Evolutionary conservation across 2,329 filamentous ascomycete genomes (phyloP).

Genomic region (Colletotrichum caudatum): DNA sequence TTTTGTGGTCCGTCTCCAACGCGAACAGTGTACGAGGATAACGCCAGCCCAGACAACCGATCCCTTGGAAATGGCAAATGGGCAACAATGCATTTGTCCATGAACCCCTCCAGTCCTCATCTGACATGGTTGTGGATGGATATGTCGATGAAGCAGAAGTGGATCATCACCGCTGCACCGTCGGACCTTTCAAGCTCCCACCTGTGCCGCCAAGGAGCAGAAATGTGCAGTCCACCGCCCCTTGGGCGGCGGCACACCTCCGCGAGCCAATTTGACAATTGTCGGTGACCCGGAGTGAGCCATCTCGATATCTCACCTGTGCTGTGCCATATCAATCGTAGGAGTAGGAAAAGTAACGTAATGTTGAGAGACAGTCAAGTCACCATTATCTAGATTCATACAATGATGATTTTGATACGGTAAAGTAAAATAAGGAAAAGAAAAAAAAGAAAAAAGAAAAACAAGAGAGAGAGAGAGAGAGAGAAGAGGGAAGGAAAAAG

Average conservation of each 20-base stretch:
- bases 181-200: constrained; percentile 8
- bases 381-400: no score
- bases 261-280: constrained; percentile 16
- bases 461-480: no score
- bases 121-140: constrained; percentile 1
- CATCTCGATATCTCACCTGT: constrained; percentile 13
- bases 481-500: no score
- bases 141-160: not conserved
- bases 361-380: not conserved
- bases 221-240: constrained; percentile 4
- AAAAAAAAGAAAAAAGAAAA: no score
- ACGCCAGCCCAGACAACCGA: constrained; percentile 21
- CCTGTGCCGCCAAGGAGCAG: constrained; percentile 31
- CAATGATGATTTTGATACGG: no score
- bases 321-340: constrained; percentile 15
- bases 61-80: not conserved
- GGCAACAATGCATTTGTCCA: constrained; percentile 20
- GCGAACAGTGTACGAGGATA: not conserved
- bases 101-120: not conserved
- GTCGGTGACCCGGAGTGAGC: constrained; percentile 30
- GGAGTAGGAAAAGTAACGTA: no score
- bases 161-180: not conserved
- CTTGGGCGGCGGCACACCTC: not conserved
- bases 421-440: no score
- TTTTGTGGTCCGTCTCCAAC: not conserved